Base-by-base conservation (phyloP, 805 yeast species). In the Lachancea thermotolerans region DNA sequence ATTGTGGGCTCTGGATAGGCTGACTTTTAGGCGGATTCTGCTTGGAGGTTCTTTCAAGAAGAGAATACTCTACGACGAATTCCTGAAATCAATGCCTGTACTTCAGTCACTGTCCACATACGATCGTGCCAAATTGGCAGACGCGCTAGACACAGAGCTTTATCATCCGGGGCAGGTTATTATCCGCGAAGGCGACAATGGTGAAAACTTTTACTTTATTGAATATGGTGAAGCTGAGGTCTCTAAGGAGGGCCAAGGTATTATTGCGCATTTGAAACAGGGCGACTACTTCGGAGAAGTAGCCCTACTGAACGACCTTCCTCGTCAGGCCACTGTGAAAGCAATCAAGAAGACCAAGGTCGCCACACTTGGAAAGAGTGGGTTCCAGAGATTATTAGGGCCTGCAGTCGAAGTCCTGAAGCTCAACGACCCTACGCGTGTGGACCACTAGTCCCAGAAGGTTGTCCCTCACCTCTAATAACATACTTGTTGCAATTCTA, bases 221-320 rank as follows among this genome's bases (percentile, higher is more conserved):
- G 87, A 90, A 67, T 73, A 79, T 54, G 99, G 99, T 52, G 74
- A 74, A 45, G 95, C 95, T 46, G 79, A 79, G 49, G 93, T 93
- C 35, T 60, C 75, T 36, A 85, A 79, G 58, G 51, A 60, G 4
- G 78, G 72, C 33, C 74, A 74, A 37, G 90, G 90, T 18, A 72
- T 74, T 37, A 73, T 89, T 30, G 75, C 73, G 17, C 70, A 70
- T 12, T 72, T 88, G 48, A 67, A 74, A 38, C 80, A 84, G 58
- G 97, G 97, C 51, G 95, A 85, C 63, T 93, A 93, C 69, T 93
- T 93, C 65, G 99, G 99, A 53, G 99, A 93, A 69, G 81, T 93
- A 51, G 98, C 99, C 2, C 72, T 93, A 56, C 73, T 93, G 55
- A 85, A 90, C 58, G 96, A 93, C 62, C 71, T 81, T 47, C 98